Conservation (phyloP, 2,329 filamentous ascomycete species). For the Aspergillus eucalypticola region DNA sequence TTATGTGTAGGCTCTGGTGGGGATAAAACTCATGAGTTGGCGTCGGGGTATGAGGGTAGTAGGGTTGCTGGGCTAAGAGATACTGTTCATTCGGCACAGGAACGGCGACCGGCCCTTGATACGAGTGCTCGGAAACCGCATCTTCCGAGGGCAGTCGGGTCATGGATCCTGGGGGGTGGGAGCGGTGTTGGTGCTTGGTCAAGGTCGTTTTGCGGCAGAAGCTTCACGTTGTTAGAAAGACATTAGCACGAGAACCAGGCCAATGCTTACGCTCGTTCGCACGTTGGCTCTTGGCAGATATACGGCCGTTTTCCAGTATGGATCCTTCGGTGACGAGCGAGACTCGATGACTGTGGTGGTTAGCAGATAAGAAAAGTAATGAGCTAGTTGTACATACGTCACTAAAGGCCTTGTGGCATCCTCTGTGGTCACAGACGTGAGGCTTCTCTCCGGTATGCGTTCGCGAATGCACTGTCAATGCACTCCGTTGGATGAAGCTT, state of each 20-base stretch:
- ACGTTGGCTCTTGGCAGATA: conserved; percentile 42
- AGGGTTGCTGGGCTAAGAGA: conserved; percentile 38
- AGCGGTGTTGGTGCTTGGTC: conserved; percentile 44
- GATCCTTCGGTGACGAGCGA: conserved; percentile 43
- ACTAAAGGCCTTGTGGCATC: conserved; percentile 47
- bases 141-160: conserved; percentile 41
- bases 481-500: conserved; percentile 51
- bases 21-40: conserved; percentile 41
- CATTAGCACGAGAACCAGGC: neutral
- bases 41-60: conserved; percentile 35
- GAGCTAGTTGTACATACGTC: conserved; percentile 35
- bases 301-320: conserved; percentile 45
- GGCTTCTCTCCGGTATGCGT: conserved; percentile 49
- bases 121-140: conserved; percentile 39
- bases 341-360: conserved; percentile 38
- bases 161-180: conserved; percentile 37
- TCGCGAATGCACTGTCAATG: conserved; percentile 48
- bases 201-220: conserved; percentile 46
- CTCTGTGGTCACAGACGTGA: conserved; percentile 45
- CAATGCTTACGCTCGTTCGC: conserved; percentile 38
- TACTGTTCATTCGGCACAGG: conserved; percentile 38
- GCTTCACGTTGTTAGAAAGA: conserved; percentile 21
- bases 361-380: conserved; percentile 5
- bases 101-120: conserved; percentile 32
- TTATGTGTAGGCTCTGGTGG: conserved; percentile 35